phyloP scores from a whole-genome alignment of 192 early-diverging fungal genomes.

The Coemansia sp. region DNA sequence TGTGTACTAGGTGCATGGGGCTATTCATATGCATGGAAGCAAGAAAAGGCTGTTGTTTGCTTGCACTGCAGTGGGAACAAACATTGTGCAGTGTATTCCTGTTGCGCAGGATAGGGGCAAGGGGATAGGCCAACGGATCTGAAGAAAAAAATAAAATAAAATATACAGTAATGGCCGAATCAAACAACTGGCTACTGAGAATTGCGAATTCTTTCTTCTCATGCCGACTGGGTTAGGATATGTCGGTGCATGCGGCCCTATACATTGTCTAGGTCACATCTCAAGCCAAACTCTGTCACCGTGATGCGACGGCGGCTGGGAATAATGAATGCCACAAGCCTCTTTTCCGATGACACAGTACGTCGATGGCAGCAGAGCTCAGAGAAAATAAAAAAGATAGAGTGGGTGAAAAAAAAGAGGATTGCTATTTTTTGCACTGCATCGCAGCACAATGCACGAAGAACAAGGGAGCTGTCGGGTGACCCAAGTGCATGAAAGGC shows the following conservation, averaged over 20 bases:
- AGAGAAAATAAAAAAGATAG: neutral
- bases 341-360: conserved; percentile 5
- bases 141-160: neutral
- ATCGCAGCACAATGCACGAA: neutral
- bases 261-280: neutral
- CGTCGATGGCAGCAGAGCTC: neutral
- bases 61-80: neutral
- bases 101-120: neutral
- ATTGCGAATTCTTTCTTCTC: neutral
- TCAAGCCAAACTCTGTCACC: neutral
- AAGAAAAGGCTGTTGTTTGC: neutral
- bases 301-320: neutral
- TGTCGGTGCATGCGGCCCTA: neutral
- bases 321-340: conserved; percentile 7
- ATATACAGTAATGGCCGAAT: neutral
- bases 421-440: neutral
- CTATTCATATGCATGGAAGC: neutral
- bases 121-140: neutral
- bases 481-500: conserved; percentile 1
- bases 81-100: neutral
- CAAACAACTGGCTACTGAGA: neutral
- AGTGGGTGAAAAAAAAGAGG: neutral
- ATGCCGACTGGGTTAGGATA: neutral
- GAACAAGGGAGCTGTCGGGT: conserved; percentile 2
- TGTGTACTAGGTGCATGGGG: neutral